Conservation (phyloP, 441 rosid genomes). For the Mallotus japonicus region DNA sequence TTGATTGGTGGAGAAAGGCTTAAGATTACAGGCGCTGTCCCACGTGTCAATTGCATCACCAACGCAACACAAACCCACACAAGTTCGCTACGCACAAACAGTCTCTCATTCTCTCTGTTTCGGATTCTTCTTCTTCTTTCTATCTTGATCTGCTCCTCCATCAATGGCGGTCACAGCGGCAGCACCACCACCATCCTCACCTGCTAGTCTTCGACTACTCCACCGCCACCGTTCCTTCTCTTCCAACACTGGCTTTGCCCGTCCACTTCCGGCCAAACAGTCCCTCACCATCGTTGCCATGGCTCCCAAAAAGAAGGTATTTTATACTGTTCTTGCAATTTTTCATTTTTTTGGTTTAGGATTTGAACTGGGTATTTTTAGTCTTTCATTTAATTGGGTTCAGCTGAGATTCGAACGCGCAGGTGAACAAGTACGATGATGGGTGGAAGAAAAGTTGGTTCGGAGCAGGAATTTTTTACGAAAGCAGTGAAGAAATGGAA, state of each 20-base stretch:
- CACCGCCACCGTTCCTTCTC: slow-evolving; percentile 28
- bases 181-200: slow-evolving; percentile 34
- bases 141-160: background rate
- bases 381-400: background rate
- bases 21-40: slow-evolving; percentile 5
- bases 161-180: slow-evolving; percentile 62
- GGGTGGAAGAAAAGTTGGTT: slow-evolving; percentile 83
- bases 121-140: background rate
- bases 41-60: slow-evolving; percentile 45
- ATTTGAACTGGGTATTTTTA: no score
- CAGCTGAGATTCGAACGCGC: background rate
- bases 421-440: slow-evolving; percentile 75
- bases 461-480: slow-evolving; percentile 86
- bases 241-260: slow-evolving; percentile 29
- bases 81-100: slow-evolving; percentile 6
- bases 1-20: slow-evolving; percentile 34
- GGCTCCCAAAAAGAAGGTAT: slow-evolving; percentile 78
- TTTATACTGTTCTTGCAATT: background rate
- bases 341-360: no score
- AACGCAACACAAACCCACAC: slow-evolving; percentile 14
- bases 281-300: slow-evolving; percentile 57
- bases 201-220: slow-evolving; percentile 34
- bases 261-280: slow-evolving; percentile 30
- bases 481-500: slow-evolving; percentile 77
- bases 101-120: background rate